Base-by-base conservation (phyloP, 1,139 yeast species). In the Yamadazyma friedrichii region DNA sequence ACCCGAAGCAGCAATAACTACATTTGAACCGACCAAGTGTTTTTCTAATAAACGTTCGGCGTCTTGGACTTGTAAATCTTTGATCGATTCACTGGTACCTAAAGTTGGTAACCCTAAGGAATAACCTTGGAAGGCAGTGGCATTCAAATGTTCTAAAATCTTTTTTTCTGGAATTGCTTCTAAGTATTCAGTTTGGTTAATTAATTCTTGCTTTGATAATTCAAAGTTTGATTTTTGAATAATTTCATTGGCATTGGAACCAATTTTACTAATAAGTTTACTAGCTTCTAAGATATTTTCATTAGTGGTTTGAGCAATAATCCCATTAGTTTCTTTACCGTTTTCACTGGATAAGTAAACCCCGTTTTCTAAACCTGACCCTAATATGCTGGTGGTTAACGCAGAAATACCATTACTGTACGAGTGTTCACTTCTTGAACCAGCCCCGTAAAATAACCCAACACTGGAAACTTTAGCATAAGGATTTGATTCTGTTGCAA, bases 51-150 rank as follows among this genome's bases (percentile, higher is more conserved):
- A 83, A 46, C 78, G 66, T 46, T 65, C 57, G 44, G 85, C 58
- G 64, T 86, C 95, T 56, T 70, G 66, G 38, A 72, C 49, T 52
- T 79, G 80, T 62, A 86, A 71, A 48, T 74, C 76, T 36, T 70
- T 62, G 40, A 85, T 55, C 37, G 87, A 71, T 49, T 84, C 91
- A 33, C 70, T 52, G 50, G 88, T 84, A 73, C 95, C 95, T 54
- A 74, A 70, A 41, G 77, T 73, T 64, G 95, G 94, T 62, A 85
- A 72, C 42, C 84, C 84, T 54, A 85, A 73, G 17, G 93, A 82
- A 56, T 87, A 82, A 57, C 88, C 88, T 69, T 85, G 95, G 84
- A 78, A 86, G 42, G 94, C 94, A 46, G 89, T 76, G 47, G 89
- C 78, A 56, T 80, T 79, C 70, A 85, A 76, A 65, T 86, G 94